Percentiles rank a stretch among this genome's conserved stretches.
Evolutionary conservation across 1,139 yeast species (phyloP).

Genomic region (Suhomyces kunorum): DNA sequence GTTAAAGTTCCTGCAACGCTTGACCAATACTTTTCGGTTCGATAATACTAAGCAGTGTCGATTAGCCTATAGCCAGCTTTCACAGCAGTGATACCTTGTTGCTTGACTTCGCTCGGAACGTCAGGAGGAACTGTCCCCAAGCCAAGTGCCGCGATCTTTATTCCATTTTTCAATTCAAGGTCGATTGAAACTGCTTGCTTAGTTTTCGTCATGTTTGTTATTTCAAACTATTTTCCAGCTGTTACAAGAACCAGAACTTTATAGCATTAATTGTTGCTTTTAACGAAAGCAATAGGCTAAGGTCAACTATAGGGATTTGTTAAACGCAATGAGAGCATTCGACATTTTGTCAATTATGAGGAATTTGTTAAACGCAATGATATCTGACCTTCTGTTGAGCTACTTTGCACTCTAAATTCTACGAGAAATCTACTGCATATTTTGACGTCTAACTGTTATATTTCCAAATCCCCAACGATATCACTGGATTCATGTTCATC

Average conservation of each 20-base stretch:
- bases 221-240: not conserved
- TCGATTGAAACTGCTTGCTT: constrained; percentile 27
- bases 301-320: too few relatives aligned
- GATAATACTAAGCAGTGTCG: constrained; percentile 51
- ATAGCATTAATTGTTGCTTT: too few relatives aligned
- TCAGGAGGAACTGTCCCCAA: constrained; percentile 42
- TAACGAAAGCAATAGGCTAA: too few relatives aligned
- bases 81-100: constrained; percentile 41
- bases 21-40: constrained; percentile 54
- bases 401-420: not conserved
- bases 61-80: constrained; percentile 45
- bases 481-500: constrained; percentile 34
- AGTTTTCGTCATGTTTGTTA: constrained; percentile 2
- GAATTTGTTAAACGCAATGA: not conserved
- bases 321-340: too few relatives aligned
- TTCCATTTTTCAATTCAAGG: constrained; percentile 34
- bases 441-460: constrained; percentile 16
- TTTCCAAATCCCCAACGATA: constrained; percentile 41
- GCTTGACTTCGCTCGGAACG: constrained; percentile 34
- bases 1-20: constrained; percentile 52
- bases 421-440: not conserved
- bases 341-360: not conserved
- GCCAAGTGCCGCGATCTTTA: constrained; percentile 40
- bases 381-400: too few relatives aligned
- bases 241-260: not conserved